Evolutionary conservation across 1,284 basidiomycete species (phyloP), one percentile per base, ranked within the genome.

Genomic region (Microbotryomycetes sp.): DNA sequence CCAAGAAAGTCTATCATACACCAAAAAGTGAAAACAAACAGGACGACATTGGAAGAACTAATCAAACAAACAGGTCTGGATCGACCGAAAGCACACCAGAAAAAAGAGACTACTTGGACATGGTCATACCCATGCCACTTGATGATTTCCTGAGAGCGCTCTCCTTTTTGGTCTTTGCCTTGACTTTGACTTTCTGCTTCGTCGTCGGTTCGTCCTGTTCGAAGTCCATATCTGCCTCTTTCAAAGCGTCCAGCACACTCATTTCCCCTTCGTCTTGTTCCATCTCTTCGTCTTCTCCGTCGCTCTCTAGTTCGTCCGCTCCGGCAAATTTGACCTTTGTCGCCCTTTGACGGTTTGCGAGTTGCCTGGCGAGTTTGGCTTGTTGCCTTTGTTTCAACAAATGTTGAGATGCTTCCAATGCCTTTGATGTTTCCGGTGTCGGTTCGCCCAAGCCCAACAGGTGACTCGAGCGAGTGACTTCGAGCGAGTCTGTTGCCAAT

Each of bases 381-480:
- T 63, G 66, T 56, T 59, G 62, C 18, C 50, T 60, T 45, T 59
- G 66, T 49, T 55, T 48, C 35, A 69, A 56, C 18, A 67, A 49
- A 15, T 67, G 53, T 13, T 65, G 52, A n/a, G 70, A 69, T 3
- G 69, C 70, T n/a, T 60, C 48, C 45, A 69, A 58, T 0, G 71
- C 71, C 52, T 69, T 68, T 52, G 62, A 64, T 5, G 70, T 71
- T 29, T 59, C 45, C 13, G 63, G 65, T 15, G 65, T 61, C 15
- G 61, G 59, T 21, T 45, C 28, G 23, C 59, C 53, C 3, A 62
- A 41, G 26, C 61, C 64, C 26, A 73, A 64, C 23, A 73, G 54
- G 60, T 73, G 71, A 2, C 52, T 45, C 1, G 65, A 65, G 23
- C 66, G 61, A 0, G 70, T 63, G 15, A 73, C 68, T 49, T 73